Conservation (phyloP, 495 filamentous ascomycete genomes). For the Tuber melanosporum region DNA sequence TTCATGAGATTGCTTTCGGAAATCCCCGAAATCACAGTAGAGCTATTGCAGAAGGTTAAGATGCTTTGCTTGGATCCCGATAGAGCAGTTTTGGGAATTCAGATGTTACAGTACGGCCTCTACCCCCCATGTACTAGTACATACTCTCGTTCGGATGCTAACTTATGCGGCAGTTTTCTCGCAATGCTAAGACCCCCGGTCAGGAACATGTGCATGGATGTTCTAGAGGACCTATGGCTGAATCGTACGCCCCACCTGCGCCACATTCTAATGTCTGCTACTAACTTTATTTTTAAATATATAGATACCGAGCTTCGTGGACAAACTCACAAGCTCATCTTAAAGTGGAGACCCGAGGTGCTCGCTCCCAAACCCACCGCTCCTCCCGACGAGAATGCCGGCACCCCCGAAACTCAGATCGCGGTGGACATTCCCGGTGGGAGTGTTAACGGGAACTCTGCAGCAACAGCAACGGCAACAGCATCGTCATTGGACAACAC, state of each 20-base stretch:
- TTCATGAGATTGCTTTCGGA: slow-evolving; percentile 87
- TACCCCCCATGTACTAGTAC: slow-evolving; percentile 7
- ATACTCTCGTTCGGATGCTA: slow-evolving; percentile 41
- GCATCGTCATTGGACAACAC: neutral
- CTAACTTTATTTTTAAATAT: slow-evolving; percentile 11
- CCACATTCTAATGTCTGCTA: neutral
- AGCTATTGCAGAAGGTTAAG: slow-evolving; percentile 67
- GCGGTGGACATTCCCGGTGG: neutral
- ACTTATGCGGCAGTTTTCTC: slow-evolving; percentile 56
- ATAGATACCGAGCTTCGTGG: slow-evolving; percentile 49
- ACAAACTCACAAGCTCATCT: slow-evolving; percentile 47
- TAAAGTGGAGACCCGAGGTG: slow-evolving; percentile 49
- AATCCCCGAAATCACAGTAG: slow-evolving; percentile 67
- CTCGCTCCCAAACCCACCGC: slow-evolving; percentile 31
- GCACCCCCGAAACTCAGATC: neutral
- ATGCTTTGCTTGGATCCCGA: slow-evolving; percentile 83
- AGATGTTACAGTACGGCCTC: slow-evolving; percentile 54
- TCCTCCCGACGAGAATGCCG: neutral
- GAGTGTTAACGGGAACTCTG: neutral
- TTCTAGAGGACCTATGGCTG: slow-evolving; percentile 76
- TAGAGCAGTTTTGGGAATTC: slow-evolving; percentile 57
- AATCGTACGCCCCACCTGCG: slow-evolving; percentile 54
- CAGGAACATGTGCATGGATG: slow-evolving; percentile 70
- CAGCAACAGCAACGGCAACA: neutral
- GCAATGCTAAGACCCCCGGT: slow-evolving; percentile 81